Evolutionary conservation across 208 protist species (phyloP), one percentile per base, ranked within the genome.

Genomic region (Trypanosoma theileri): DNA sequence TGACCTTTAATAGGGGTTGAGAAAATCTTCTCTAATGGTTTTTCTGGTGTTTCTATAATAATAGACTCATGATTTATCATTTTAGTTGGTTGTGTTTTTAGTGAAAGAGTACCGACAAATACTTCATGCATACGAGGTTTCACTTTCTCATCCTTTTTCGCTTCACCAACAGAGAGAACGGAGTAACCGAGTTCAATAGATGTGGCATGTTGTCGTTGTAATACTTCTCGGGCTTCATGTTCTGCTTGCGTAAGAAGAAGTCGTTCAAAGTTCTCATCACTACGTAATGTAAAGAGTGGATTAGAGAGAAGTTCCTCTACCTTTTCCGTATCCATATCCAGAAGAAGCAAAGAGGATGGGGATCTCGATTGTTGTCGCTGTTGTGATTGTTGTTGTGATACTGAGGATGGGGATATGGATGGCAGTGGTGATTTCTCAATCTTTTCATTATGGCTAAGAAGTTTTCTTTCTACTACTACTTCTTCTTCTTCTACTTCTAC

Each of bases 231-330:
- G 44, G 55, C 48, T 6, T 71, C 80, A 69, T 89, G 86, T 73
- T 93, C 88, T 54, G 81, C 71, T 66, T 93, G 81, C 22, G 53
- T 31, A 41, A 93, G 54, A n/a, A 85, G 58, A 41, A 93, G 71
- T 1, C 88, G 82, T 59, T 83, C 74, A 68, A 80, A 86, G 78
- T 94, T 91, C 62, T 94, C 88, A 55, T 91, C 88, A 69, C 85
- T 81, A 21, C 80, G 42, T 53, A 94, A 74, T 13, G 75, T 48
- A 56, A 89, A 91, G 45, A 90, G 45, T 0, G 88, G 84, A 40
- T 90, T 81, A 21, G 63, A 51, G 21, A 85, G 63, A 24, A 91
- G 80, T 10, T 67, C 65, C 22, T 41, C 73, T 7, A 62, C 71
- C 7, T 21, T 45, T 19, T 31, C 51, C 6, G 42, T 8, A 11